Percentiles rank a stretch among this genome's conserved stretches.
These are phyloP conservation scores for Tuber borchii DNA, from an alignment of 495 filamentous ascomycete genomes.

Conservation along the genomic window DNA sequence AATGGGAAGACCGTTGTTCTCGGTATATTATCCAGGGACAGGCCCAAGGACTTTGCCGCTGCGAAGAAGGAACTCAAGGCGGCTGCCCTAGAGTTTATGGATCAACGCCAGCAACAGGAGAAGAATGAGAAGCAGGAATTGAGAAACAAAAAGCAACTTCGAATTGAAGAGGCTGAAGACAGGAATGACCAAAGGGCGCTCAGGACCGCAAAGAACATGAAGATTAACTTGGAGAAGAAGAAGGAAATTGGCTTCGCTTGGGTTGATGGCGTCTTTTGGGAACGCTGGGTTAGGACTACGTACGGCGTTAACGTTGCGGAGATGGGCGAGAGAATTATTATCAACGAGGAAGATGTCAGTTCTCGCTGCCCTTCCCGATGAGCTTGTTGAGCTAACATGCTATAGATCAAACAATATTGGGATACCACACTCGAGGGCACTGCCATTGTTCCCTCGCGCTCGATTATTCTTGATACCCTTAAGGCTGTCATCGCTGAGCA, in stretches of 20 bases:
- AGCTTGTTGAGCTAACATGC: conserved; percentile 16
- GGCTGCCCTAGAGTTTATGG: conserved; percentile 94
- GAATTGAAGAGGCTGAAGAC: conserved; percentile 94
- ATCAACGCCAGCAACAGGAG: conserved; percentile 83
- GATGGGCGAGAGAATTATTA: conserved; percentile 84
- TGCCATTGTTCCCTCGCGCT: conserved; percentile 79
- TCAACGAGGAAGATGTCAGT: conserved; percentile 94
- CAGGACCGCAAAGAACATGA: conserved; percentile 81
- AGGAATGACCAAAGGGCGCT: conserved; percentile 81
- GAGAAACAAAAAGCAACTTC: conserved; percentile 85
- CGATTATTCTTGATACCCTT: conserved; percentile 88
- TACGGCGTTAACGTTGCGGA: conserved; percentile 78
- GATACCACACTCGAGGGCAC: conserved; percentile 82
- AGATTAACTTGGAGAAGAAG: conserved; percentile 79
- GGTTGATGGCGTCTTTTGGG: conserved; percentile 97
- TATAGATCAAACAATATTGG: conserved; percentile 86
- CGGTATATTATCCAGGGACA: conserved; percentile 74
- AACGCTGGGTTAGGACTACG: conserved; percentile 87
- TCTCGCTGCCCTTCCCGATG: background rate
- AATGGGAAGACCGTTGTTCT: conserved; percentile 86
- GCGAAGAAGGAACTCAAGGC: conserved; percentile 89
- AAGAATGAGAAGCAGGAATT: conserved; percentile 86
- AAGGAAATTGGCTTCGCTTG: conserved; percentile 95
- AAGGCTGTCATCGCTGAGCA: conserved; percentile 62
- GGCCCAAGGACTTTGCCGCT: conserved; percentile 67